Evolutionary conservation across 2,329 filamentous ascomycete genomes (phyloP).

Genomic region (Chaetomium sp.): DNA sequence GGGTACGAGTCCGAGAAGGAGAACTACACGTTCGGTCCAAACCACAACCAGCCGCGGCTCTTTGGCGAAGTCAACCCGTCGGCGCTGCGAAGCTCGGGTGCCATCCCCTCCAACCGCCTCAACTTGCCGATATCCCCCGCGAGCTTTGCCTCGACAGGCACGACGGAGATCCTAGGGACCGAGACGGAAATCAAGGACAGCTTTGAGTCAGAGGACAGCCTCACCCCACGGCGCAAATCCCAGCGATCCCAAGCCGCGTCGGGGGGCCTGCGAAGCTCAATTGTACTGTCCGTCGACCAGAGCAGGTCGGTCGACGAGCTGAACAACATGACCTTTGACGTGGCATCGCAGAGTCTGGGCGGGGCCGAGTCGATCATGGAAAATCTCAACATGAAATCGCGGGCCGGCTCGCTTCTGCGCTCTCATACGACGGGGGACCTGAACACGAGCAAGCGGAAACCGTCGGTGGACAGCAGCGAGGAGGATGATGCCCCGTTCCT

Average conservation of each 20-base stretch:
- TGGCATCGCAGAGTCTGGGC: slow-evolving; percentile 50
- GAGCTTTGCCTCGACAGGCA: slow-evolving; percentile 23
- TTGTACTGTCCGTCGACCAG: slow-evolving; percentile 22
- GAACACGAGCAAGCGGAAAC: slow-evolving; percentile 51
- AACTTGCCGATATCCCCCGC: slow-evolving; percentile 39
- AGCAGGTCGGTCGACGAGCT: slow-evolving; percentile 43
- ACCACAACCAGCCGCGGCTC: slow-evolving; percentile 34
- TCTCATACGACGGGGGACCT: slow-evolving; percentile 27
- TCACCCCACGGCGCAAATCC: slow-evolving; percentile 26
- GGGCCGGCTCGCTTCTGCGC: slow-evolving; percentile 23
- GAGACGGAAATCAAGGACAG: slow-evolving; percentile 40
- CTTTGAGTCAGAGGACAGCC: slow-evolving; percentile 40
- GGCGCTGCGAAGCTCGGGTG: slow-evolving; percentile 48
- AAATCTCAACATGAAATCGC: slow-evolving; percentile 39
- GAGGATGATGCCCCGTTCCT: slow-evolving; percentile 36
- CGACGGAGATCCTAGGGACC: slow-evolving; percentile 32
- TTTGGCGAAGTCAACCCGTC: slow-evolving; percentile 52
- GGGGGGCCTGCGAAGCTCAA: slow-evolving; percentile 19
- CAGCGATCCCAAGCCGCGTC: slow-evolving; percentile 15
- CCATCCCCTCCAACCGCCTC: slow-evolving; percentile 41
- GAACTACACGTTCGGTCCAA: slow-evolving; percentile 61
- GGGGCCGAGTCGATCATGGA: slow-evolving; percentile 41
- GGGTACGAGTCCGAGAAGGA: slow-evolving; percentile 71
- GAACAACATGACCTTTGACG: slow-evolving; percentile 46
- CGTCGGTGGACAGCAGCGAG: slow-evolving; percentile 45